Evolutionary conservation across 768 basidiomycete genomes (phyloP), one percentile per base, ranked within the genome.

Genomic region (Sarcodon sp.): DNA sequence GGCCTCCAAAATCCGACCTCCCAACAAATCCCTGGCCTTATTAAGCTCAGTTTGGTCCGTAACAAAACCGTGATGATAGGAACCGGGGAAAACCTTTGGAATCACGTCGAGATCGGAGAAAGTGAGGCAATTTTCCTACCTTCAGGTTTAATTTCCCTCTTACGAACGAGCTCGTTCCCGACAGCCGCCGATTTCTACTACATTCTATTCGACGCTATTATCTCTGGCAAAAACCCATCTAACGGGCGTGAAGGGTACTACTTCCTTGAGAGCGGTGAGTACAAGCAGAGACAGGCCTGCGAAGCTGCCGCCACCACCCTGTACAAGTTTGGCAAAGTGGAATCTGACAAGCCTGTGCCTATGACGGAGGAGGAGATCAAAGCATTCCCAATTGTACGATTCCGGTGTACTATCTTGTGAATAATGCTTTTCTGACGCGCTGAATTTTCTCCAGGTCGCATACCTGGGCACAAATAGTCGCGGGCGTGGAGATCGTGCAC

Each of bases 81-180:
- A 0, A 54, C 67, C 37, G 82, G 83, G 1, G 62, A 68, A 55
- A 79, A 81, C 47, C 39, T 76, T 6, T 84, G 79, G 80, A 69
- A 72, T 0, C 64, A 76, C 51, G 72, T 81, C 15, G 69, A 79
- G 50, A 68, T 80, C 46, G 61, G 71, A 39, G 78, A 81, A 34
- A 62, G 77, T 77, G 49, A 46, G 67, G 12, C 54, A 12, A 7
- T 21, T 33, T 34, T 27, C 12, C 31, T 7, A 16, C 18, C 34
- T 16, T 43, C 45, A 8, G 21, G 34, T 31, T 10, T 33, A 38
- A 4, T 43, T 45, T n/a, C n/a, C 33, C 16, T n/a, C 32, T 9
- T 53, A 12, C 32, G 37, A 18, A 44, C 35, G 47, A 11, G 41
- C 7, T 41, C 16, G n/a, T 43, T 16, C 53, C 37, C 12, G 27